A percentile compares a stretch with the other conserved stretches of the same genome.
phyloP scores from a whole-genome alignment of 2,329 filamentous ascomycete species.

The Aphanoascus verrucosus region DNA sequence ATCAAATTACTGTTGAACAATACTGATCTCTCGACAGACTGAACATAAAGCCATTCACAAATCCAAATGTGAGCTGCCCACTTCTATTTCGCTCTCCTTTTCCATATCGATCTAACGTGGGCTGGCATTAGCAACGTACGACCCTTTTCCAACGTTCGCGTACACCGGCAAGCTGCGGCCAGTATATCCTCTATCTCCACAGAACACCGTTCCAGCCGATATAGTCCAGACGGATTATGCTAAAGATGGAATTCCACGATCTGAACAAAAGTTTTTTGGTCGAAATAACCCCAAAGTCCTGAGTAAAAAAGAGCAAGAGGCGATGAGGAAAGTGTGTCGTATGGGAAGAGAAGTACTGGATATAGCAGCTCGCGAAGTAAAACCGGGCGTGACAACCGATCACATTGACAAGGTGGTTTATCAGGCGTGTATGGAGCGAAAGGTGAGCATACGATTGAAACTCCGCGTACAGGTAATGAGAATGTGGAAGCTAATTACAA shows the following conservation, averaged over 20 bases:
- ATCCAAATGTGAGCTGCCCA: conserved; percentile 50
- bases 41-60: conserved; percentile 81
- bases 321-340: conserved; percentile 85
- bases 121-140: conserved; percentile 78
- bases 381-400: conserved; percentile 91
- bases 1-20: neutral
- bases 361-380: conserved; percentile 69
- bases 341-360: conserved; percentile 86
- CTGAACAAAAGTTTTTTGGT: conserved; percentile 53
- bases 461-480: neutral
- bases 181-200: conserved; percentile 70
- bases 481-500: neutral
- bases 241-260: conserved; percentile 63
- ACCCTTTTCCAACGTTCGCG: conserved; percentile 80
- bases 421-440: conserved; percentile 82
- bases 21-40: conserved; percentile 41
- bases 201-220: conserved; percentile 61
- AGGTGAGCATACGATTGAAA: conserved; percentile 49
- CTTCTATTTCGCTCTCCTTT: neutral
- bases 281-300: conserved; percentile 75
- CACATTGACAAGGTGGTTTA: conserved; percentile 91
- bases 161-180: conserved; percentile 76
- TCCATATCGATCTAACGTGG: conserved; percentile 60
- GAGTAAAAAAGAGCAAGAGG: conserved; percentile 68
- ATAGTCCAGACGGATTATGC: conserved; percentile 85